A percentile compares a stretch with the other conserved stretches of the same genome.
These are phyloP conservation scores for Pseudocercospora fijiensis DNA, from an alignment of 2,329 filamentous ascomycete species.

Conservation along the genomic window DNA sequence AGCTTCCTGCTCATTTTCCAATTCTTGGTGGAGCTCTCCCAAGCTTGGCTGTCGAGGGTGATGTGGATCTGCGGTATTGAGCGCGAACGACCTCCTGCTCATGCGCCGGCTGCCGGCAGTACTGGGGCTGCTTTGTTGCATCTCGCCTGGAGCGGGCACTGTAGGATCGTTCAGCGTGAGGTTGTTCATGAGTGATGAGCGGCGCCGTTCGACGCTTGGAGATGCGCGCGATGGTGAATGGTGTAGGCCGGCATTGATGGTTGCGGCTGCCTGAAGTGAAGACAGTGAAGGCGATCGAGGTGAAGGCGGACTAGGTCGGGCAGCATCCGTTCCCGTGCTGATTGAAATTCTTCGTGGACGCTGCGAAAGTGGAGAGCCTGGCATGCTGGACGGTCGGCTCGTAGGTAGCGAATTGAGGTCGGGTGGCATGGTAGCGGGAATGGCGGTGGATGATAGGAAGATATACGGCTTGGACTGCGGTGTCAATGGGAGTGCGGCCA, in stretches of 20 bases:
- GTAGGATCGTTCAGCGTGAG: conserved; percentile 70
- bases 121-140: conserved; percentile 51
- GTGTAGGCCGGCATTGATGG: conserved; percentile 66
- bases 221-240: conserved; percentile 49
- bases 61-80: conserved; percentile 51
- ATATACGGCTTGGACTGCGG: background rate
- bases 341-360: conserved; percentile 35
- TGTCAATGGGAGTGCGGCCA: background rate
- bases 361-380: conserved; percentile 34
- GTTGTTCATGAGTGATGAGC: conserved; percentile 70
- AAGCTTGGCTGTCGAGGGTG: conserved; percentile 68
- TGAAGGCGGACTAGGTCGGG: conserved; percentile 52
- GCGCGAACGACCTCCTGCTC: conserved; percentile 42
- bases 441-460: background rate
- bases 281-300: conserved; percentile 66
- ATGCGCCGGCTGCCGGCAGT: conserved; percentile 30
- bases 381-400: conserved; percentile 34
- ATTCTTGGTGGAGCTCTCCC: conserved; percentile 74
- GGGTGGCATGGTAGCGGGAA: conserved; percentile 47
- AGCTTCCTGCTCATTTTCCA: conserved; percentile 76
- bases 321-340: conserved; percentile 41
- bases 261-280: conserved; percentile 69
- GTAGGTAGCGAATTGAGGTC: conserved; percentile 59
- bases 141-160: conserved; percentile 67
- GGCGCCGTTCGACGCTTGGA: conserved; percentile 56